phyloP scores from a whole-genome alignment of 2,329 filamentous ascomycete genomes.

The Gaeumannomyces tritici region DNA sequence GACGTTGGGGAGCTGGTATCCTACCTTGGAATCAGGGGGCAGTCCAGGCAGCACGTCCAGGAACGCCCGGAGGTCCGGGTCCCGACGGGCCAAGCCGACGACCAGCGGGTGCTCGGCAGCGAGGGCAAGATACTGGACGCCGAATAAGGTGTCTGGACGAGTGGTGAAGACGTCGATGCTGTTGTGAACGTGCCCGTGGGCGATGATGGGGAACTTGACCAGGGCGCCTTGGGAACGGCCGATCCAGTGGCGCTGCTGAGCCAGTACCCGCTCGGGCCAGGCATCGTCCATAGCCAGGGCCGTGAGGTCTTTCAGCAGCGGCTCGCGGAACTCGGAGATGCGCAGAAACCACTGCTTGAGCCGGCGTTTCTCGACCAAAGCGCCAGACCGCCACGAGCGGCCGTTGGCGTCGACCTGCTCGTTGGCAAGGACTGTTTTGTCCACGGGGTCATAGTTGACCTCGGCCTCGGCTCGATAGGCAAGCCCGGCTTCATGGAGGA shows the following conservation, averaged over 20 bases:
- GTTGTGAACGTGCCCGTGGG: constrained; percentile 25
- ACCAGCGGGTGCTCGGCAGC: constrained; percentile 66
- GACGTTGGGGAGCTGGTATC: constrained; percentile 56
- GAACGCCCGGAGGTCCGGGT: constrained; percentile 56
- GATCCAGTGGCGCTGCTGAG: constrained; percentile 84
- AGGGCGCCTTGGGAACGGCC: constrained; percentile 67
- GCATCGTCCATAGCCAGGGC: constrained; percentile 49
- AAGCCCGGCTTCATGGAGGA: constrained; percentile 62
- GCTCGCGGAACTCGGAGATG: constrained; percentile 70
- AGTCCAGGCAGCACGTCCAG: constrained; percentile 50
- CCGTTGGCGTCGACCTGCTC: constrained; percentile 87
- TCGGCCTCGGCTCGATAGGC: constrained; percentile 76
- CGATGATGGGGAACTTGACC: constrained; percentile 54
- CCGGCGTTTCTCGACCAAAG: constrained; percentile 68
- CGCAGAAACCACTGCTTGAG: constrained; percentile 86
- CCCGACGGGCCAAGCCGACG: constrained; percentile 43
- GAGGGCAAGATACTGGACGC: constrained; percentile 75
- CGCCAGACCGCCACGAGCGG: constrained; percentile 78
- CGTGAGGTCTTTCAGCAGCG: constrained; percentile 62
- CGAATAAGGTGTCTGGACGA: constrained; percentile 76
- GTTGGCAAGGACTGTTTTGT: constrained; percentile 83
- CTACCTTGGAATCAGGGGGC: constrained; percentile 49
- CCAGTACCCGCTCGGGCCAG: constrained; percentile 76
- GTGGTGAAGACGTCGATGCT: constrained; percentile 73
- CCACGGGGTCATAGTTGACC: constrained; percentile 86